These are phyloP conservation scores for Gamarada debralockiae DNA, from an alignment of 495 filamentous ascomycete species.

Conservation along the genomic window DNA sequence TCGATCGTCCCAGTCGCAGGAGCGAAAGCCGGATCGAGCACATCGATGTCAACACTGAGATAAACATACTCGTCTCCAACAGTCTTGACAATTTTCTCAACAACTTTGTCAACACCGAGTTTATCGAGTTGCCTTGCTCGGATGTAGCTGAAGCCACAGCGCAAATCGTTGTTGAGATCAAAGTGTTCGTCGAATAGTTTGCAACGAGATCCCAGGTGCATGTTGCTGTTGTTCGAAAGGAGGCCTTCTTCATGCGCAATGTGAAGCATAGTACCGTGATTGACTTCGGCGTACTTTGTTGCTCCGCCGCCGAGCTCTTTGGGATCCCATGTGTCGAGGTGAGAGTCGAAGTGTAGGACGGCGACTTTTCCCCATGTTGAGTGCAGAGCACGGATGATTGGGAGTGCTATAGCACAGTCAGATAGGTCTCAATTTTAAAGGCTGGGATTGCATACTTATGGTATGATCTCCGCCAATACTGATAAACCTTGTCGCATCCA, in stretches of 20 bases:
- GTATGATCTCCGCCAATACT: conserved; percentile 55
- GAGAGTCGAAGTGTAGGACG: conserved; percentile 63
- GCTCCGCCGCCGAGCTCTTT: conserved; percentile 23
- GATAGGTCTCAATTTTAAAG: neutral
- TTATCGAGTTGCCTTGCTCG: conserved; percentile 79
- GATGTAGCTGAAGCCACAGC: conserved; percentile 79
- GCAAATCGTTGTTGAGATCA: conserved; percentile 79
- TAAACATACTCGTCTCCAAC: conserved; percentile 77
- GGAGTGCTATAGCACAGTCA: conserved; percentile 28
- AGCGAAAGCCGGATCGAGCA: conserved; percentile 67
- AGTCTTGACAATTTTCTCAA: conserved; percentile 67
- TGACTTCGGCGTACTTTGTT: conserved; percentile 54
- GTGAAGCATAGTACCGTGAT: conserved; percentile 71
- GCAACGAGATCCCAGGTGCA: conserved; percentile 83
- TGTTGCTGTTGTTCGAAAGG: conserved; percentile 74
- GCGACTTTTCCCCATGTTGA: conserved; percentile 45
- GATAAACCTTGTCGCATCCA: conserved; percentile 50
- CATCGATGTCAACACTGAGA: conserved; percentile 85
- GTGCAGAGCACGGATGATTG: conserved; percentile 37
- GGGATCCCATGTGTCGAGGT: conserved; percentile 53
- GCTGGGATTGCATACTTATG: conserved; percentile 26
- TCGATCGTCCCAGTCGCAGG: conserved; percentile 80
- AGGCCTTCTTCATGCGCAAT: conserved; percentile 56
- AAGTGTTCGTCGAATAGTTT: conserved; percentile 61
- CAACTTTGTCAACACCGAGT: conserved; percentile 67